Evolutionary conservation across 2,329 filamentous ascomycete genomes (phyloP), one percentile per base, ranked within the genome.

Genomic region (Aaosphaeria pasadenensis): DNA sequence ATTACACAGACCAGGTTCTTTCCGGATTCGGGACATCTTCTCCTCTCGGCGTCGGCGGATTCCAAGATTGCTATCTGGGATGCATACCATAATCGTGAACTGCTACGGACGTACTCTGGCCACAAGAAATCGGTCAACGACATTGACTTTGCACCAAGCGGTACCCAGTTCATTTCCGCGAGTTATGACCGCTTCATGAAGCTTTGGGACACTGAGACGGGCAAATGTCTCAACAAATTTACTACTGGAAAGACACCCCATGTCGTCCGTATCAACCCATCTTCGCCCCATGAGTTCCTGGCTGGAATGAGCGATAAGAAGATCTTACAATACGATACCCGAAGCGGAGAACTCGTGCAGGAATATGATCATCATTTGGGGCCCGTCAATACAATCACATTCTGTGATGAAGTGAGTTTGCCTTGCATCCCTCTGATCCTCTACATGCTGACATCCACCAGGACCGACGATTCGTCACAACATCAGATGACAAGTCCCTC

Each of bases 241-340:
- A 90, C 87, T 13, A 95, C 89, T 1, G 92, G 92, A 64, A 95
- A 95, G 76, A 97, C 91, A 11, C 92, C 94, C 5, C 94, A 99
- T 66, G 91, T 96, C 45, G 79, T 99, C 58, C 86, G 89, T 58
- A 97, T 97, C 79, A 95, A 97, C 71, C 91, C 92, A 0, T 83
- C 85, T 43, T 84, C 87, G 56, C 83, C 86, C 6, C 87, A 94
- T 67, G 92, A 97, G 70, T 99, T 99, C 71, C 74, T 99, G 47
- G 91, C 91, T 1, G 94, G 94, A 62, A 95, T 97, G 89, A 94
- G 89, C 35, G 92, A 99, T 72, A 99, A 99, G 78, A 96, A 96
- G 77, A 99, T 99, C 59, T 81, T 99, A 39, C 94, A 99, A 67
- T 99, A 95, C 71, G 94, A 99, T 71, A 91, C 86, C 2, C 83